Conservation (phyloP, 768 basidiomycete species). For the Terana coerulea region DNA sequence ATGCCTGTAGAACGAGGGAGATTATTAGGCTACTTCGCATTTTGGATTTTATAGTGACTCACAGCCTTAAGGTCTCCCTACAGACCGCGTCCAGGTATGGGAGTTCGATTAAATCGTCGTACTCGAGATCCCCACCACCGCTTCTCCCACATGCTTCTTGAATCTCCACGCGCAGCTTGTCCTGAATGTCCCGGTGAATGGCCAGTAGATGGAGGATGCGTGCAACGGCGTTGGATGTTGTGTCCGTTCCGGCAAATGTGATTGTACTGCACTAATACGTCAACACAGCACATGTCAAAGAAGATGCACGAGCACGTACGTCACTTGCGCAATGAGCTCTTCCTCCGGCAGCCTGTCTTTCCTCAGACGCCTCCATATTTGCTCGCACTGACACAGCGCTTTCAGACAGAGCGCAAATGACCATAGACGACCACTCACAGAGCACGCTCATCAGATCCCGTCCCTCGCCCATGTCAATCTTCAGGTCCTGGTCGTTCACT, state of each 20-base stretch:
- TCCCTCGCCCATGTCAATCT: conserved; percentile 22
- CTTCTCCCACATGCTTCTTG: conserved; percentile 14
- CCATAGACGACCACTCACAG: conserved; percentile 26
- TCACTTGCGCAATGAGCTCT: conserved; percentile 12
- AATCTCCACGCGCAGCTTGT: conserved; percentile 8
- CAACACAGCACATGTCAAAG: too few relatives aligned
- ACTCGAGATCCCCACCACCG: conserved; percentile 11
- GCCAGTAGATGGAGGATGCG: conserved; percentile 9
- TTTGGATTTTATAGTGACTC: too few relatives aligned
- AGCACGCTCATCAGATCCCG: conserved; percentile 46
- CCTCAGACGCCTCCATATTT: conserved; percentile 6
- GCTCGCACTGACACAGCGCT: conserved; percentile 1
- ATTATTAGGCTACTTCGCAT: too few relatives aligned
- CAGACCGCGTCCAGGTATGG: conserved; percentile 13
- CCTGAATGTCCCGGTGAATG: conserved; percentile 7
- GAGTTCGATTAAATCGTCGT: conserved; percentile 9
- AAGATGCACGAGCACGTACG: conserved; percentile 2
- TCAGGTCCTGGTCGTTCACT: conserved; percentile 22
- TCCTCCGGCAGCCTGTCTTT: conserved; percentile 13
- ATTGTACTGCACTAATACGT: conserved; percentile 10
- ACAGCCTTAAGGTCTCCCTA: conserved; percentile 14
- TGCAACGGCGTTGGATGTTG: conserved; percentile 8
- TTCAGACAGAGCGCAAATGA: neutral
- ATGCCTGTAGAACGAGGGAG: too few relatives aligned
- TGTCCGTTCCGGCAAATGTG: conserved; percentile 12